Conservation (phyloP, 1,139 yeast genomes). For the Blastobotrys indianensis region DNA sequence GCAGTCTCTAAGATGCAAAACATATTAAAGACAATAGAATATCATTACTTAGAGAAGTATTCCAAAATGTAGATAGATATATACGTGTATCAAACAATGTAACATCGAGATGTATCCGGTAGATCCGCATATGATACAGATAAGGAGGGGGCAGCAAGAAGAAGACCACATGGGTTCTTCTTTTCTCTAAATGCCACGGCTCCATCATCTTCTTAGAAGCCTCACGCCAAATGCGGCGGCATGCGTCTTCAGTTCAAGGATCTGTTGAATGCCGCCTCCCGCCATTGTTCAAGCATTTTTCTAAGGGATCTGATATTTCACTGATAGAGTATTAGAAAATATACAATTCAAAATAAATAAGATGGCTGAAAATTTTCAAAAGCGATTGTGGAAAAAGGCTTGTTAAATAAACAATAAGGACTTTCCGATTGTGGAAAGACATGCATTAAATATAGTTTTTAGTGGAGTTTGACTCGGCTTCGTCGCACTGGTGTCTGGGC, state of each 20-base stretch:
- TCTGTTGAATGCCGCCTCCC: not conserved
- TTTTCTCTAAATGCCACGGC: too few species aligned
- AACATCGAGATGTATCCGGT: too few species aligned
- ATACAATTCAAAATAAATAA: not conserved
- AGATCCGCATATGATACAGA: too few species aligned
- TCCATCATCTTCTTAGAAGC: not conserved
- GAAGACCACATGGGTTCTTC: too few species aligned
- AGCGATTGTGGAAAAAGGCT: not conserved
- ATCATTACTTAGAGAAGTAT: too few species aligned
- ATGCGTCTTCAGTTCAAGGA: not conserved
- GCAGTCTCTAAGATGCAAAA: too few species aligned
- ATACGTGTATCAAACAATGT: too few species aligned
- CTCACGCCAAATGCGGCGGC: not conserved
- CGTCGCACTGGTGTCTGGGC: constrained; percentile 1
- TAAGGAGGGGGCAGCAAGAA: too few species aligned
- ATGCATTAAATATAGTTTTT: not conserved
- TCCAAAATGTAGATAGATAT: too few species aligned
- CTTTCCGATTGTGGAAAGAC: not conserved
- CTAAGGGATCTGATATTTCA: not conserved
- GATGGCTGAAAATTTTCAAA: not conserved
- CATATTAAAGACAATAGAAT: too few species aligned
- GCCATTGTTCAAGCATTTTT: not conserved
- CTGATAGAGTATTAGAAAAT: not conserved
- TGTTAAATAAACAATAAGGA: not conserved
- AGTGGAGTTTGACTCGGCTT: constrained; percentile 4